These are phyloP conservation scores for Simplicillium aogashimaense DNA, from an alignment of 2,329 filamentous ascomycete genomes.

Conservation along the genomic window DNA sequence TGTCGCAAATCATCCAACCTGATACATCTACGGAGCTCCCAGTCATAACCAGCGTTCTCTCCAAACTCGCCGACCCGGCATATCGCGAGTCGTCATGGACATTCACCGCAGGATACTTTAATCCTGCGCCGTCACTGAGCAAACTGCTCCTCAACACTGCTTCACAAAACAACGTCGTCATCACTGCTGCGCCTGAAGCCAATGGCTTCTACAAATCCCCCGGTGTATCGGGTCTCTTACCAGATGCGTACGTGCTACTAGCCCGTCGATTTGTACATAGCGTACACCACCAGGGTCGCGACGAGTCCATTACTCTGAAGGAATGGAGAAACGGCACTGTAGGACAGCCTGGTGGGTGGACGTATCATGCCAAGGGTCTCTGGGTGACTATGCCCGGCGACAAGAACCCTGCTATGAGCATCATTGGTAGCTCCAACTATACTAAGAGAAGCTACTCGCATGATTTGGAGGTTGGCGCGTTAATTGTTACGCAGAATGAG, in stretches of 20 bases:
- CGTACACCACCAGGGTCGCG: slow-evolving; percentile 33
- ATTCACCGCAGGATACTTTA: slow-evolving; percentile 97
- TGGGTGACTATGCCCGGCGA: slow-evolving; percentile 72
- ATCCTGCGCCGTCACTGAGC: slow-evolving; percentile 79
- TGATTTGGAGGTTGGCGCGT: slow-evolving; percentile 80
- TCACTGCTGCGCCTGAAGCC: slow-evolving; percentile 85
- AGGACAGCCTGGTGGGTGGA: slow-evolving; percentile 78
- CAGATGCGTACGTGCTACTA: slow-evolving; percentile 84
- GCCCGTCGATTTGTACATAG: slow-evolving; percentile 68
- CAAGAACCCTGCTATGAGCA: slow-evolving; percentile 60
- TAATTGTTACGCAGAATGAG: slow-evolving; percentile 74
- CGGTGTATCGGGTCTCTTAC: slow-evolving; percentile 82
- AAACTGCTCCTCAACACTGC: slow-evolving; percentile 67
- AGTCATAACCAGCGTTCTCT: slow-evolving; percentile 65
- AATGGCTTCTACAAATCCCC: slow-evolving; percentile 91
- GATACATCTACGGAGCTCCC: slow-evolving; percentile 85
- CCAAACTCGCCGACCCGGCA: slow-evolving; percentile 50
- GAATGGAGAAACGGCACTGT: slow-evolving; percentile 85
- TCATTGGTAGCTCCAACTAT: slow-evolving; percentile 91
- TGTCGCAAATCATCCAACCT: slow-evolving; percentile 72
- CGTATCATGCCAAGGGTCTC: slow-evolving; percentile 93
- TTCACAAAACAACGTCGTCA: slow-evolving; percentile 64
- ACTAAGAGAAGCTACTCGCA: slow-evolving; percentile 88
- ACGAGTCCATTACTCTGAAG: slow-evolving; percentile 57
- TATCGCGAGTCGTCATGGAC: slow-evolving; percentile 74